Evolutionary conservation across 129 eudicot species (phyloP), one percentile per base, ranked within the genome.

Genomic region (Pseudognaphalium luteoalbum): DNA sequence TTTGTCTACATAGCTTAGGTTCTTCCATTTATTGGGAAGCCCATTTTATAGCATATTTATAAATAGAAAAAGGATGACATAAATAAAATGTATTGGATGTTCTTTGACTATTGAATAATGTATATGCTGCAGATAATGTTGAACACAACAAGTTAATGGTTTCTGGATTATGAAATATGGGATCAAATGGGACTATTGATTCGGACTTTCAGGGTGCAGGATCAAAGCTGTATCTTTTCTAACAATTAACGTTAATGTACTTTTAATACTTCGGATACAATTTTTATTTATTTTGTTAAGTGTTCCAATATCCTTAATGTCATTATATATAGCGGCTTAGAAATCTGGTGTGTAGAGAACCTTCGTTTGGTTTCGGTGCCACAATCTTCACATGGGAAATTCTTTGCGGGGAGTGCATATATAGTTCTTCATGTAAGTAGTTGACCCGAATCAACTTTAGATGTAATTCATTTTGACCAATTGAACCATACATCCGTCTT

Each of bases 341-440:
- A 89, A 81, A 83, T 89, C 34, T 89, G 96, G 96, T 83, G 88
- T 59, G 76, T 89, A n/a, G 91, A 83, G 75, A 87, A 87, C 65
- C 83, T 85, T 34, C 81, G 60, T 76, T 72, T 86, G 47, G 88
- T 89, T 75, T 85, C 85, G 68, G 89, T 89, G 69, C 91, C 91
- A 28, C 88, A 81, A 44, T 78, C 91, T 75, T 81, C 91, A 37
- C 80, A 87, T 34, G 91, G 96, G 37, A 89, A 87, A 54, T 89
- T 89, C 71, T 87, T 77, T 72, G 78, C 96, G 0, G 96, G 96
- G 64, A 86, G 85, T 76, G 85, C 96, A 29, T 89, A 87, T 51
- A 56, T 89, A 34, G 80, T 89, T 72, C 75, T 89, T 62, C 80
- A 89, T 84, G 94, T 89, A 74, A 67, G 86, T 67, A 67, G 44